phyloP scores from a whole-genome alignment of 148 eudicot genomes.

The Vaccinium macrocarpon region DNA sequence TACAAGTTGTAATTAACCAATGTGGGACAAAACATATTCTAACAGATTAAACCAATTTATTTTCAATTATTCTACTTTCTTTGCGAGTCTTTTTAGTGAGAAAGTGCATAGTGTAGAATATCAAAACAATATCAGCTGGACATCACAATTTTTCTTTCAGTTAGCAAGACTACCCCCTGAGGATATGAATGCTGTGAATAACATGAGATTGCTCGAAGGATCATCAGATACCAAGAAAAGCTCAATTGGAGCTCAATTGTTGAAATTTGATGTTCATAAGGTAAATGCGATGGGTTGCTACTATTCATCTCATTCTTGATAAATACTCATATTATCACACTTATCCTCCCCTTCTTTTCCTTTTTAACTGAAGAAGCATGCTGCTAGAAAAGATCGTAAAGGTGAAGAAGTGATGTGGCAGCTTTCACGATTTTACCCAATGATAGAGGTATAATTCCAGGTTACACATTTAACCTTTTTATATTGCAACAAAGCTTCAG shows the following conservation, averaged over 20 bases:
- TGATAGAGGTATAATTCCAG: conserved; percentile 65
- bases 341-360: not conserved
- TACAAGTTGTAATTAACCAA: no score
- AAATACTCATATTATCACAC: not conserved
- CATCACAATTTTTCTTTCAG: conserved; percentile 31
- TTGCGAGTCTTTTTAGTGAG: not conserved
- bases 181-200: conserved; percentile 81
- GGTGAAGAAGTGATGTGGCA: conserved; percentile 84
- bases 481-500: not conserved
- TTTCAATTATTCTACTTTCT: not conserved
- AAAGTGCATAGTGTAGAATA: not conserved
- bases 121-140: not conserved
- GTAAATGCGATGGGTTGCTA: conserved; percentile 28
- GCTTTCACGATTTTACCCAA: conserved; percentile 87
- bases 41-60: not conserved
- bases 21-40: no score
- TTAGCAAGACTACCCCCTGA: conserved; percentile 73
- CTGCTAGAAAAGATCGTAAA: conserved; percentile 77
- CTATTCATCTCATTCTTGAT: conserved; percentile 15
- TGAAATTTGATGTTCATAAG: conserved; percentile 83
- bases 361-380: conserved; percentile 51
- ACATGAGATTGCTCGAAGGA: conserved; percentile 81
- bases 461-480: not conserved
- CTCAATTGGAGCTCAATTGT: conserved; percentile 55
- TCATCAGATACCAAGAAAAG: conserved; percentile 73